phyloP scores from a whole-genome alignment of 2,329 filamentous ascomycete species.

The Fusarium veterinarium region DNA sequence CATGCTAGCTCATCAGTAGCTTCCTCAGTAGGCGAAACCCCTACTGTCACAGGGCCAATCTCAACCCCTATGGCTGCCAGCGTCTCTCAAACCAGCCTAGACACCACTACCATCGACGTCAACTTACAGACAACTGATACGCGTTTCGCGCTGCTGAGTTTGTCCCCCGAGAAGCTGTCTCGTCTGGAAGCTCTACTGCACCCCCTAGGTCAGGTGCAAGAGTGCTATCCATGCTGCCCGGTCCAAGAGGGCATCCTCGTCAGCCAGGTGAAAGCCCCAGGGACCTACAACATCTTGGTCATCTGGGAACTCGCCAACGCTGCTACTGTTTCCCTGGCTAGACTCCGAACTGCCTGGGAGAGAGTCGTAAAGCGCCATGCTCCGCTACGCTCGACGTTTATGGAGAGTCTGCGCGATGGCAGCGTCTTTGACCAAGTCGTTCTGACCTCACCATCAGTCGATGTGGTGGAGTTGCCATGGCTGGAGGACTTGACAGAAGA shows the following conservation, averaged over 20 bases:
- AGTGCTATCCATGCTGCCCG: conserved; percentile 15
- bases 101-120: background rate
- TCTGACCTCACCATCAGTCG: background rate
- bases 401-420: conserved; percentile 2
- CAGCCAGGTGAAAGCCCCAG: conserved; percentile 10
- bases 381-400: conserved; percentile 2
- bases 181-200: background rate
- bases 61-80: background rate
- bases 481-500: background rate
- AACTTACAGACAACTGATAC: background rate
- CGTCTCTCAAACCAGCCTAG: background rate
- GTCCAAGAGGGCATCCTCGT: conserved; percentile 21
- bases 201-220: background rate
- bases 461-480: background rate
- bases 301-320: background rate
- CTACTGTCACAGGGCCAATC: background rate
- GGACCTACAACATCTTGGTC: conserved; percentile 10
- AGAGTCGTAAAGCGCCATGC: conserved; percentile 10
- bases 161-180: background rate
- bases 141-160: background rate
- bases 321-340: background rate
- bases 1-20: background rate
- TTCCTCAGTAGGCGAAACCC: background rate
- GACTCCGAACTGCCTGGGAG: conserved; percentile 3
- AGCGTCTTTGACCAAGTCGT: conserved; percentile 6